Conservation (phyloP, 768 basidiomycete species). For the Calocybe indica region DNA sequence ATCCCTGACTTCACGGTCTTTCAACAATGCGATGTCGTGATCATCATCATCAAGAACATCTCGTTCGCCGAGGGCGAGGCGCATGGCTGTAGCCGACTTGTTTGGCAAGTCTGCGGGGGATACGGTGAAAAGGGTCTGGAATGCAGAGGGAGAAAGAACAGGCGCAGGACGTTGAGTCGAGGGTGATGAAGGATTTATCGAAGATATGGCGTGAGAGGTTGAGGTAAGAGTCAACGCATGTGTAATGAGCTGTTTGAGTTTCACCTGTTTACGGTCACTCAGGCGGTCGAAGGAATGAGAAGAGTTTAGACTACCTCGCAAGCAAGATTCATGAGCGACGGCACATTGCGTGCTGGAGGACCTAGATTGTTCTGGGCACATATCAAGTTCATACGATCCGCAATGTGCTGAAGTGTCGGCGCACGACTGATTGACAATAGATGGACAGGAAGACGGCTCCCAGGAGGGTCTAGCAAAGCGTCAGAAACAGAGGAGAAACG, state of each 20-base stretch:
- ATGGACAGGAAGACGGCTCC: slow-evolving; percentile 65
- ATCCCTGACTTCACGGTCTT: slow-evolving; percentile 61
- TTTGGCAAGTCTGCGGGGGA: slow-evolving; percentile 77
- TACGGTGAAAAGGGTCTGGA: slow-evolving; percentile 73
- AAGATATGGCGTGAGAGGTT: slow-evolving; percentile 69
- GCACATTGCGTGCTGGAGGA: slow-evolving; percentile 54
- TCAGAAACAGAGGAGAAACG: not conserved
- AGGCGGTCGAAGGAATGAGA: not conserved
- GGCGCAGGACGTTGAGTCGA: slow-evolving; percentile 30
- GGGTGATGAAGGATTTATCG: slow-evolving; percentile 53
- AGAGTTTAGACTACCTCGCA: slow-evolving; percentile 53
- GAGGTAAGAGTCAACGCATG: slow-evolving; percentile 75
- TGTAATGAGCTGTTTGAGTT: slow-evolving; percentile 78
- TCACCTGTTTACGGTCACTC: slow-evolving; percentile 41
- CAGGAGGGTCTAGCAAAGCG: slow-evolving; percentile 49
- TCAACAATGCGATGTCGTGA: slow-evolving; percentile 45
- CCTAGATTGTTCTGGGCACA: slow-evolving; percentile 71
- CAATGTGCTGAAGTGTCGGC: slow-evolving; percentile 70
- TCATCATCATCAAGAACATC: slow-evolving; percentile 47
- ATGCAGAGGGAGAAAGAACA: slow-evolving; percentile 61
- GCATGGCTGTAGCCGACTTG: slow-evolving; percentile 71
- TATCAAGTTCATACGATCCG: slow-evolving; percentile 76
- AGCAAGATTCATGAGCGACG: slow-evolving; percentile 68
- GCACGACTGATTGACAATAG: slow-evolving; percentile 70
- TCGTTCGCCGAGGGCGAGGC: slow-evolving; percentile 52